Evolutionary conservation across 768 basidiomycete species (phyloP), one percentile per base, ranked within the genome.

Genomic region (Pulveroboletus sp.): DNA sequence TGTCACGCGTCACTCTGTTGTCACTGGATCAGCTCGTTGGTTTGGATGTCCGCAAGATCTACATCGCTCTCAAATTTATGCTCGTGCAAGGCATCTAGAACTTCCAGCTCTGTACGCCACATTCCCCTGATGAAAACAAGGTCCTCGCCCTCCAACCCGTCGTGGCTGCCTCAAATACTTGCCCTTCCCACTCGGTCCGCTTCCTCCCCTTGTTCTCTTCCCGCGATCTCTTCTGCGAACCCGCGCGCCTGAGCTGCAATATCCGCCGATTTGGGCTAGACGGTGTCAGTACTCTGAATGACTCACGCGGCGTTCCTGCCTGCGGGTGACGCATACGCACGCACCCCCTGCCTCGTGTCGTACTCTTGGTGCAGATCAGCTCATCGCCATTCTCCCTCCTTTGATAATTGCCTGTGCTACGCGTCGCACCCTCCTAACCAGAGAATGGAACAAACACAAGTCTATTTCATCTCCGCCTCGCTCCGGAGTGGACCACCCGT

Each of bases 401-500:
- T 63, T 52, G 52, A 49, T 37, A 52, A 37, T 36, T 38, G 24
- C 39, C 62, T 45, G 49, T 40, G 38, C 50, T 43, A 43, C 39
- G 46, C 45, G 45, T 47, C 31, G 6, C 43, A 31, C 21, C 43
- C 47, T 9, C 45, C 43, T 11, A 36, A 47, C 45, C 62, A 57
- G 9, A 40, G 49, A 64, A 68, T 64, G 56, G 53, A 60, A 43
- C 33, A n/a, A 30, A 39, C 30, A 15, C 42, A 21, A 50, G 17
- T 51, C 46, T 45, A 31, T 41, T 69, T 69, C 68, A 69, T 69
- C 56, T 69, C 68, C 63, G 63, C 66, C 58, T 27, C 35, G 28
- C 46, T 51, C 45, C 49, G 43, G 41, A 39, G 47, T 39, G 27
- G 46, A 9, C 17, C 7, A 17, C 59, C 49, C 39, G 3, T 67